These are phyloP conservation scores for Cercospora brassicicola DNA, from an alignment of 2,329 filamentous ascomycete genomes.

Conservation along the genomic window DNA sequence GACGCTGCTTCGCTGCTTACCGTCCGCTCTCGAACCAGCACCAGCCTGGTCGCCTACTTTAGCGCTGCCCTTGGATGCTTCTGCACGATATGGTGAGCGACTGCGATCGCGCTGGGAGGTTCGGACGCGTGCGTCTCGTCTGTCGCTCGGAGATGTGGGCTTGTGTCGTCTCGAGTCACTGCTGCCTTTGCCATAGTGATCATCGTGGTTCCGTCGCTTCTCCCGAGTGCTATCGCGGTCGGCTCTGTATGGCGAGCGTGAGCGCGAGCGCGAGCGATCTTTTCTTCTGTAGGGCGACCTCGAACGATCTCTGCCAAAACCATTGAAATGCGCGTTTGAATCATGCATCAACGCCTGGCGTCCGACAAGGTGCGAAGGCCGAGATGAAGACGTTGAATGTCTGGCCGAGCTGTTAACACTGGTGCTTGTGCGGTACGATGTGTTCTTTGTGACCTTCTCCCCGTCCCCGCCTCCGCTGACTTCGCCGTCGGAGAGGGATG, in stretches of 20 bases:
- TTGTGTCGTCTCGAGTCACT: constrained; percentile 62
- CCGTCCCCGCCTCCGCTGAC: constrained; percentile 63
- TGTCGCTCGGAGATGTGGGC: constrained; percentile 35
- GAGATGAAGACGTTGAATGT: constrained; percentile 48
- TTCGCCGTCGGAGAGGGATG: constrained; percentile 84
- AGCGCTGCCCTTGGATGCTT: constrained; percentile 1
- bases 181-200: constrained; percentile 53
- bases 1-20: constrained; percentile 23
- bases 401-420: constrained; percentile 92
- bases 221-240: constrained; percentile 47
- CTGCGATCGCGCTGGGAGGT: constrained; percentile 24
- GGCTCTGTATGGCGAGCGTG: constrained; percentile 35
- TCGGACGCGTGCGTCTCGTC: constrained; percentile 13
- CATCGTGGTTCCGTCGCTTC: constrained; percentile 67
- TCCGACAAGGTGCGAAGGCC: constrained; percentile 27
- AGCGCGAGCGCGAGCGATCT: constrained; percentile 39
- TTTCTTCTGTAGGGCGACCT: constrained; percentile 56
- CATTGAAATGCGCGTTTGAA: constrained; percentile 34
- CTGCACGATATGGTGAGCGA: constrained; percentile 32
- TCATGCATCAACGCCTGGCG: constrained; percentile 25
- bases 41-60: constrained; percentile 22
- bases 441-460: constrained; percentile 77
- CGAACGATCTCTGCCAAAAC: constrained; percentile 43
- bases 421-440: constrained; percentile 69
- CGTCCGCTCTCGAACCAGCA: constrained; percentile 5